phyloP scores from a whole-genome alignment of 2,329 filamentous ascomycete genomes.

The Hypoxylon sp. region DNA sequence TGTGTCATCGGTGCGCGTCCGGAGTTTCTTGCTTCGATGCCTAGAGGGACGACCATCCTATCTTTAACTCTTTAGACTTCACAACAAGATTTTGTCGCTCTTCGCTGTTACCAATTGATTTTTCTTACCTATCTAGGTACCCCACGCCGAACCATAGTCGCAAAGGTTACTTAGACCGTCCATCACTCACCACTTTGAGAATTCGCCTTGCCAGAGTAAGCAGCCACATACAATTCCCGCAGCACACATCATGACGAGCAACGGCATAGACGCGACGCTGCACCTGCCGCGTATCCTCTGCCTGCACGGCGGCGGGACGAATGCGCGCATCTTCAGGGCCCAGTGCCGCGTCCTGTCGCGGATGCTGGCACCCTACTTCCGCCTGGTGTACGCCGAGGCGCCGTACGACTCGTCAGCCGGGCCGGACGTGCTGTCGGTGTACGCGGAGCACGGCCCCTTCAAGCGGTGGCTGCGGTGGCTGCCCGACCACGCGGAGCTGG shows the following conservation, averaged over 20 bases:
- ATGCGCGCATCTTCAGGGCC: slow-evolving; percentile 73
- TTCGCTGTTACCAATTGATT: neutral
- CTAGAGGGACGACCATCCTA: neutral
- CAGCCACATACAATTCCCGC: too few species aligned
- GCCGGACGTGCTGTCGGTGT: slow-evolving; percentile 72
- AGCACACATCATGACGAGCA: slow-evolving; percentile 8
- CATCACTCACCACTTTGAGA: neutral
- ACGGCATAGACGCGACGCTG: slow-evolving; percentile 38
- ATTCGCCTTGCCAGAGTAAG: too few species aligned
- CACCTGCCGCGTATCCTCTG: slow-evolving; percentile 76
- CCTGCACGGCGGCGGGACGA: slow-evolving; percentile 83
- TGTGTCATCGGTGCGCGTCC: slow-evolving; percentile 12
- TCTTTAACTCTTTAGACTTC: slow-evolving; percentile 8
- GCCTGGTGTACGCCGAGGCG: slow-evolving; percentile 78
- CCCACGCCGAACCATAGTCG: neutral
- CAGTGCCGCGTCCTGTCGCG: slow-evolving; percentile 70
- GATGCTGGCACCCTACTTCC: slow-evolving; percentile 67
- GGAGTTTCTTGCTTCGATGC: slow-evolving; percentile 20
- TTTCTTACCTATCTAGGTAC: too few species aligned
- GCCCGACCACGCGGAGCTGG: slow-evolving; percentile 64
- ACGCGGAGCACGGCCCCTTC: slow-evolving; percentile 75
- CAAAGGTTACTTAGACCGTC: neutral
- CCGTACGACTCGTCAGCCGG: slow-evolving; percentile 73
- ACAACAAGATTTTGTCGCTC: neutral
- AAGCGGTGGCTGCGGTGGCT: slow-evolving; percentile 71